These are phyloP conservation scores for Mediolabrus comicus DNA, from an alignment of 108 stramenopile species.

Conservation along the genomic window DNA sequence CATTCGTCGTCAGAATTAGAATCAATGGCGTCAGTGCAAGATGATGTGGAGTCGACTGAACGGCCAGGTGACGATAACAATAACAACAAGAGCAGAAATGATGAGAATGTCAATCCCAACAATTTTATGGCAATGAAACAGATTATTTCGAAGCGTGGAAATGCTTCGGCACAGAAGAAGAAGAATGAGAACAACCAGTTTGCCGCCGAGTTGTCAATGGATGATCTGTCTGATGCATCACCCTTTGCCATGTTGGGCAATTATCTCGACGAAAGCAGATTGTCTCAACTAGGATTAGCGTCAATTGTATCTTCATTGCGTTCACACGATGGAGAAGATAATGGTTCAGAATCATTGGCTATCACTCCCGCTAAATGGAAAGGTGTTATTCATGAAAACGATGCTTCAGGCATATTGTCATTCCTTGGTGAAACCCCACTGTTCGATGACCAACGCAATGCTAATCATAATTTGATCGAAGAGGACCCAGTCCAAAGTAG, in stretches of 20 bases:
- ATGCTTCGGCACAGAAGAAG: neutral
- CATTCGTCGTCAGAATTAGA: neutral
- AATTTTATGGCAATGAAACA: constrained; percentile 9
- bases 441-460: neutral
- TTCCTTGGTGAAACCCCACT: constrained; percentile 19
- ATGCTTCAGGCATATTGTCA: constrained; percentile 7
- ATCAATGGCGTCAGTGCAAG: neutral
- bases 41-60: neutral
- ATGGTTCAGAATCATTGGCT: neutral
- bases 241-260: constrained; percentile 39
- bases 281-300: neutral
- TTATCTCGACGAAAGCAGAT: constrained; percentile 19
- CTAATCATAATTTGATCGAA: neutral
- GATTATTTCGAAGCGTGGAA: constrained; percentile 5
- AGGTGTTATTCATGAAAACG: neutral
- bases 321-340: neutral
- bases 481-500: constrained; percentile 2
- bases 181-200: neutral
- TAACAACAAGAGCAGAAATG: neutral
- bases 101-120: neutral
- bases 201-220: neutral
- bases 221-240: neutral
- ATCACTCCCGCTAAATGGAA: neutral
- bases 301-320: neutral
- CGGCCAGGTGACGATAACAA: neutral